Base-by-base conservation (phyloP, 1,284 basidiomycete species). In the Ganoderma resinaceum region DNA sequence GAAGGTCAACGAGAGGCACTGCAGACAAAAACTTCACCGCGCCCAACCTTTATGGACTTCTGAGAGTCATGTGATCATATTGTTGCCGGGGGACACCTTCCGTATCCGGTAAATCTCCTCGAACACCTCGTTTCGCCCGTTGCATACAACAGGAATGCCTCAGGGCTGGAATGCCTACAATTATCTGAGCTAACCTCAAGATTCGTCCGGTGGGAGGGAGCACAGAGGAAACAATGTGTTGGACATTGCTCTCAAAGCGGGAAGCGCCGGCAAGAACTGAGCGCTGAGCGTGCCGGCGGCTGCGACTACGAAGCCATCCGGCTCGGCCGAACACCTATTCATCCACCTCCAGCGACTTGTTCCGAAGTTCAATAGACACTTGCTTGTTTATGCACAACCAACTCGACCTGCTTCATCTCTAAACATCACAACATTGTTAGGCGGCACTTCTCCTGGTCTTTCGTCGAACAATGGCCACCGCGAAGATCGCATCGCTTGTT, bases 401-500 rank as follows among this genome's bases (percentile, higher is more conserved):
- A 29, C 35, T 38, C 11, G 35, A 29, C 14, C 23, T 29, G 4
- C 38, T 29, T 60, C 37, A 40, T 11, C 11, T 14, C 35, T n/a
- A n/a, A n/a, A n/a, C n/a, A n/a, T 23, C 38, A 60, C 9, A 12
- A 18, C 23, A 12, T 11, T 11, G 7, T 35, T 58, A 18, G 33
- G 18, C 6, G 23, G 12, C 8, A 7, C 23, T n/a, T n/a, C 58
- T 5, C 58, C 26, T 26, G 2, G 9, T 20, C 20, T 2, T 33
- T 40, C 8, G 23, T 29, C n/a, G 23, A 7, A 60, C 18, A 65
- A 92, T 92, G 90, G 91, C 91, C 20, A 87, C 87, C 52, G 85
- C 87, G 65, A 92, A 92, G 79, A 86, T 92, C 63, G 87, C 86
- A 58, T 90, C 88, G 33, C 83, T 93, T 53, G 82, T 85, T 42